Evolutionary conservation across 768 basidiomycete species (phyloP).

Genomic region (Lactarius sp.): DNA sequence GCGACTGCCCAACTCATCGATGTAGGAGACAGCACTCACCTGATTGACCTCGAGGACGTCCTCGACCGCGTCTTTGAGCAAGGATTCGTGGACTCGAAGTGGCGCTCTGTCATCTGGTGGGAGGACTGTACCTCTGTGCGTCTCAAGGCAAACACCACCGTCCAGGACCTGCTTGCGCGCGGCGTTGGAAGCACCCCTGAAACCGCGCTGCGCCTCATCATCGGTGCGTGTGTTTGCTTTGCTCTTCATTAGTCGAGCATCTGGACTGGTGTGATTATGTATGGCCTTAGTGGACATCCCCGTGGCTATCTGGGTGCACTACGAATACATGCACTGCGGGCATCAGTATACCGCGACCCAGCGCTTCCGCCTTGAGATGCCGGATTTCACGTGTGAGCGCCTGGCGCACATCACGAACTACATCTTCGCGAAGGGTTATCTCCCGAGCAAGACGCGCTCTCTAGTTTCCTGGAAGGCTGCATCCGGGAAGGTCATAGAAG

Average conservation of each 20-base stretch:
- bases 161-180: conserved; percentile 36
- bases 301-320: conserved; percentile 43
- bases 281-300: conserved; percentile 37
- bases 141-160: conserved; percentile 33
- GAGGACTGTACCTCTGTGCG: conserved; percentile 38
- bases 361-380: conserved; percentile 38
- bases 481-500: conserved; percentile 35
- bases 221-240: conserved; percentile 33
- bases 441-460: conserved; percentile 34
- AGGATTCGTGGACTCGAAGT: conserved; percentile 44
- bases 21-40: conserved; percentile 39
- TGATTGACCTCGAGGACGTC: conserved; percentile 45
- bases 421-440: conserved; percentile 40
- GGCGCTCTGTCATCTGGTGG: conserved; percentile 42
- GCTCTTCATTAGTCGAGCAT: neutral
- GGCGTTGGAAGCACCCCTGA: conserved; percentile 42
- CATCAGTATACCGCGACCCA: conserved; percentile 37
- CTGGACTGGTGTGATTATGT: neutral
- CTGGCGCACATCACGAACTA: conserved; percentile 46
- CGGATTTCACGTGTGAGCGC: conserved; percentile 34
- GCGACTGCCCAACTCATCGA: conserved; percentile 46
- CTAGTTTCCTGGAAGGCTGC: conserved; percentile 40
- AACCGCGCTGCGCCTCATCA: conserved; percentile 41
- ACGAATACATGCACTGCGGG: conserved; percentile 36
- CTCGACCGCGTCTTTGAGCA: conserved; percentile 43